Percentiles rank a stretch among this genome's conserved stretches.
Conservation (phyloP, 257 asterid species). For the Solanum chilense region DNA sequence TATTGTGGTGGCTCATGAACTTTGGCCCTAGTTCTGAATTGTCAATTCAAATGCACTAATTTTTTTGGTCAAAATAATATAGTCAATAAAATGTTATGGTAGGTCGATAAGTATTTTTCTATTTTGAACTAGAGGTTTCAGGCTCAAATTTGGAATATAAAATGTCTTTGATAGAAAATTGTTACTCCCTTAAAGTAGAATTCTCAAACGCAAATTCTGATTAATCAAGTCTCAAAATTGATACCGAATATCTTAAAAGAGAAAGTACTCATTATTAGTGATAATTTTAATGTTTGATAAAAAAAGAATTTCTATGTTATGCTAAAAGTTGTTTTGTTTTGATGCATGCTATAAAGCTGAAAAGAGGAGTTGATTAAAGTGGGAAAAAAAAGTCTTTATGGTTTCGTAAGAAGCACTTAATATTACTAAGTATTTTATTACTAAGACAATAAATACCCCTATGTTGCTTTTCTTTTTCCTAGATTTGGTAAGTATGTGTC, state of each 20-base stretch:
- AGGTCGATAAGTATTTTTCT: accelerated
- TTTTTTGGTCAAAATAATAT: not conserved
- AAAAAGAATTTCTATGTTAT: not conserved
- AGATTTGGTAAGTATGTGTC: not conserved
- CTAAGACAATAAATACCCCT: conserved; percentile 23
- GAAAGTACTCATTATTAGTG: not conserved
- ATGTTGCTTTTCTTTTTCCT: not conserved
- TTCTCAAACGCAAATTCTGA: accelerated
- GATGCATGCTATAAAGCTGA: not conserved
- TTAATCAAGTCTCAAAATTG: too few relatives aligned
- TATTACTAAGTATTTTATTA: not conserved
- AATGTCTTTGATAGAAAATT: not conserved
- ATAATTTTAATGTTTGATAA: not conserved
- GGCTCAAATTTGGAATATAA: accelerated
- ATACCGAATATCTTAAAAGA: not conserved
- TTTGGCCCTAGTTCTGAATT: not conserved
- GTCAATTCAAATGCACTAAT: not conserved
- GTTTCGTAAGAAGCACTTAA: conserved; percentile 28
- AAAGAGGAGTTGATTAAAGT: not conserved
- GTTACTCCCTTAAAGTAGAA: not conserved
- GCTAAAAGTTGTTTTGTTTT: conserved; percentile 16
- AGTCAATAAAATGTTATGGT: not conserved
- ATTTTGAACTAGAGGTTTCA: not conserved
- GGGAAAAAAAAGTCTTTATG: not conserved
- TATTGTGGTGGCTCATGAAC: not conserved